A percentile compares a stretch with the other conserved stretches of the same genome.
Conservation (phyloP, 352 stramenopile species). For the Pythium aristosporum region DNA sequence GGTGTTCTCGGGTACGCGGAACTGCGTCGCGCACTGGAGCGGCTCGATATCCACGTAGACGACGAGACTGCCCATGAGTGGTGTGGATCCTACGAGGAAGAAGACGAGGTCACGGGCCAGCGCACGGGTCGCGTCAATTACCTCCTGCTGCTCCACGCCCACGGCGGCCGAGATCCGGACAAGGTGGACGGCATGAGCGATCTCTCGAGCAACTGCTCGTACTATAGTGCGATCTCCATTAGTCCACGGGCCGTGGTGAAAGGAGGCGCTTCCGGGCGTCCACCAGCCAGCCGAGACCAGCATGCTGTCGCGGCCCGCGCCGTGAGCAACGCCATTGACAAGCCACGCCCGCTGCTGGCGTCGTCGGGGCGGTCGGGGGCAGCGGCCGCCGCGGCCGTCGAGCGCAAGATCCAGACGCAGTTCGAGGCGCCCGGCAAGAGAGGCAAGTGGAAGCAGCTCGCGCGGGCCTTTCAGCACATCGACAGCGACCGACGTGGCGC, state of each 20-base stretch:
- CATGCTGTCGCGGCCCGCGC: conserved; percentile 43
- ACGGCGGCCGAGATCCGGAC: conserved; percentile 63
- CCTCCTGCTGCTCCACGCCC: conserved; percentile 56
- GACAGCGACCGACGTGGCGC: conserved; percentile 55
- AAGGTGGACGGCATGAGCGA: conserved; percentile 64
- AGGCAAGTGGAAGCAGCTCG: conserved; percentile 54
- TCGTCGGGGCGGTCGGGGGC: conserved; percentile 25
- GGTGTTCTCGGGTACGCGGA: conserved; percentile 59
- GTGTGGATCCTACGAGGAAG: conserved; percentile 48
- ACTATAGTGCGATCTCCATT: conserved; percentile 73
- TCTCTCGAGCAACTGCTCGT: conserved; percentile 73
- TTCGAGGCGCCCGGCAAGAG: conserved; percentile 44
- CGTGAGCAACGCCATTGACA: conserved; percentile 50
- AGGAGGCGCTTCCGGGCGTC: not conserved
- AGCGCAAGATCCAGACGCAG: conserved; percentile 63
- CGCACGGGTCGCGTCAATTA: conserved; percentile 55
- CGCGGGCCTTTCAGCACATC: conserved; percentile 57
- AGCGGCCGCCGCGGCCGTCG: conserved; percentile 38
- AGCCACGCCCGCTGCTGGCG: conserved; percentile 12
- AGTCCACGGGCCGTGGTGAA: conserved; percentile 46
- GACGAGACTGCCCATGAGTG: conserved; percentile 43
- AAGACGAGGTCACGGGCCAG: conserved; percentile 47
- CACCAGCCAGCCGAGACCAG: conserved; percentile 28
- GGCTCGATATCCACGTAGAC: conserved; percentile 45
- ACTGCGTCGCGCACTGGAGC: conserved; percentile 58